Conservation (phyloP, 139 green algal species). For the Chlorella sp. region DNA sequence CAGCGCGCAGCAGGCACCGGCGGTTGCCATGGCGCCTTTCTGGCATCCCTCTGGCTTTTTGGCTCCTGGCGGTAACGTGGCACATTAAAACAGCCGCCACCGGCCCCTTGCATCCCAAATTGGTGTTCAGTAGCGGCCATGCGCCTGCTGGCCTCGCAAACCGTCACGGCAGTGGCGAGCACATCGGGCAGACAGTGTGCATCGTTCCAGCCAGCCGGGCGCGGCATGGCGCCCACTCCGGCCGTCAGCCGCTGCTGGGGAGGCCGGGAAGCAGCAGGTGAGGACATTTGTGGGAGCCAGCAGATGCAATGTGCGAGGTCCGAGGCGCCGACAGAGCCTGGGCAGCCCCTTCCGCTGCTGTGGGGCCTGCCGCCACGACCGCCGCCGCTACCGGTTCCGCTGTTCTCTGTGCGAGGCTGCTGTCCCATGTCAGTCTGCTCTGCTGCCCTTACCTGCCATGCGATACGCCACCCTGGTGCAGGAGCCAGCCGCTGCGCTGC, state of each 20-base stretch:
- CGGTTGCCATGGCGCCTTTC: no score
- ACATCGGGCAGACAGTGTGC: not conserved
- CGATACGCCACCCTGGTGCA: not conserved
- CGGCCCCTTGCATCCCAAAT: no score
- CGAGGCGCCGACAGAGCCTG: no score
- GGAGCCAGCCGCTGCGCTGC: no score
- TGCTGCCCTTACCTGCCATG: no score
- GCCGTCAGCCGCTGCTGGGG: not conserved
- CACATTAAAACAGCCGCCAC: not conserved
- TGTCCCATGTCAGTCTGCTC: not conserved
- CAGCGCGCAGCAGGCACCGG: no score
- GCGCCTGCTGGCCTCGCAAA: not conserved
- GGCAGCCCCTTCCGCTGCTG: not conserved
- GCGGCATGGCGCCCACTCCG: not conserved
- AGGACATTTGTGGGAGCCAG: not conserved
- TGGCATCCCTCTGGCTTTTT: not conserved
- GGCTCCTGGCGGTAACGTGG: not conserved
- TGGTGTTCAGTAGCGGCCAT: not conserved
- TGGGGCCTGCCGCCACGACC: no score
- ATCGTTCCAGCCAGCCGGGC: not conserved
- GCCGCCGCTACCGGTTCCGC: not conserved
- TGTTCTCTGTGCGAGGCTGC: not conserved
- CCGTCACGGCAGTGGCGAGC: not conserved
- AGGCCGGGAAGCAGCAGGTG: not conserved
- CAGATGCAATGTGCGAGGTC: no score